Conservation (phyloP, 352 stramenopile genomes). For the Pythium rishiriense region DNA sequence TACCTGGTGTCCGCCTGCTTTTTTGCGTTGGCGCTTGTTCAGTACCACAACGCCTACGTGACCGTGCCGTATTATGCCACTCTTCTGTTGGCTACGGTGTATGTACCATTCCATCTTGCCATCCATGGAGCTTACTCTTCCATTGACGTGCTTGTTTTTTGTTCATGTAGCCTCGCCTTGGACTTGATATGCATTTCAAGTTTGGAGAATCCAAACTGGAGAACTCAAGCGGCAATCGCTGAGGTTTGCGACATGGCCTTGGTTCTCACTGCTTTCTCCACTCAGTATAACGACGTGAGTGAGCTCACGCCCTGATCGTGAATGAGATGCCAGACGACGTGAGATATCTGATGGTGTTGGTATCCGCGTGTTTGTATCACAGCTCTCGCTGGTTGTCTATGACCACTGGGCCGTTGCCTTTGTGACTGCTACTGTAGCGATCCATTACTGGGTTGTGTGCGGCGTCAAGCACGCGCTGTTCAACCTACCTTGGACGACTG, state of each 20-base stretch:
- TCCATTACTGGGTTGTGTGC: slow-evolving; percentile 33
- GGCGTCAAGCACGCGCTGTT: slow-evolving; percentile 1
- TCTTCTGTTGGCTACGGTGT: neutral
- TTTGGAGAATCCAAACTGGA: neutral
- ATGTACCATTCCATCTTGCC: neutral
- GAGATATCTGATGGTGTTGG: neutral
- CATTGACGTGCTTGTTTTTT: neutral
- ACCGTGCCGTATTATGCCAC: too few species aligned
- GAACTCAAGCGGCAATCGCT: neutral
- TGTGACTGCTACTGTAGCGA: slow-evolving; percentile 27
- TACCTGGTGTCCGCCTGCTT: neutral
- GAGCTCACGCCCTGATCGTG: too few species aligned
- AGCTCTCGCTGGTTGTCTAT: slow-evolving; percentile 35
- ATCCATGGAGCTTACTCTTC: neutral
- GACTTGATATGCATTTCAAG: neutral
- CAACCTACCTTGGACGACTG: slow-evolving; percentile 3
- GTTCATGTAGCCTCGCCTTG: neutral
- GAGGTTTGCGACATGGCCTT: slow-evolving; percentile 5
- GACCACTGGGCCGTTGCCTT: slow-evolving; percentile 39
- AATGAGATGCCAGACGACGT: neutral
- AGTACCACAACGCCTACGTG: neutral
- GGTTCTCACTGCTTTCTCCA: slow-evolving; percentile 40
- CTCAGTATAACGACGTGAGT: slow-evolving; percentile 31
- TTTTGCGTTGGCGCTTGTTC: neutral
- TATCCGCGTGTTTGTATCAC: neutral